Evolutionary conservation across 495 filamentous ascomycete species (phyloP).

Genomic region (Penicillium alfredii): DNA sequence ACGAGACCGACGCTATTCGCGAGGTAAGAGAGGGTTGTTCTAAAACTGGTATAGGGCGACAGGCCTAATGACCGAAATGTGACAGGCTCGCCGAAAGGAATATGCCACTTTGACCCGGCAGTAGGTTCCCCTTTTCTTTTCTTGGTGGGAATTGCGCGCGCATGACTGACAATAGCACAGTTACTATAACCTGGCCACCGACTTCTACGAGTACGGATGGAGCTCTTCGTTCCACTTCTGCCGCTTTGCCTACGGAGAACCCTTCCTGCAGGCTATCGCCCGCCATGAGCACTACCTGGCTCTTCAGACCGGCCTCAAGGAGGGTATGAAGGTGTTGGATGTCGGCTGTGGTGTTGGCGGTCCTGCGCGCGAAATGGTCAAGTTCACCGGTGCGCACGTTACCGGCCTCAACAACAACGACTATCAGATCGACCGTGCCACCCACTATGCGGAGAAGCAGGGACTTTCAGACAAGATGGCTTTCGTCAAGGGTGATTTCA

Average conservation of each 20-base stretch:
- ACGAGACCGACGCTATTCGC: conserved; percentile 76
- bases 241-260: conserved; percentile 83
- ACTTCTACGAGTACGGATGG: conserved; percentile 98
- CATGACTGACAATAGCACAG: conserved; percentile 35
- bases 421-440: conserved; percentile 96
- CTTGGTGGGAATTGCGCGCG: neutral
- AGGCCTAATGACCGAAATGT: conserved; percentile 4
- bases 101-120: conserved; percentile 95
- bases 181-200: conserved; percentile 98
- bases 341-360: conserved; percentile 98
- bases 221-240: conserved; percentile 96
- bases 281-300: conserved; percentile 98
- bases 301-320: conserved; percentile 76
- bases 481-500: conserved; percentile 96
- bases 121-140: conserved; percentile 44
- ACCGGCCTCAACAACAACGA: conserved; percentile 98
- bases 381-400: conserved; percentile 86
- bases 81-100: conserved; percentile 72
- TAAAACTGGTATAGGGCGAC: neutral
- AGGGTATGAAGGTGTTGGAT: conserved; percentile 86
- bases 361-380: conserved; percentile 93
- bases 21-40: conserved; percentile 47
- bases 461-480: conserved; percentile 74
- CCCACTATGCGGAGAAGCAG: conserved; percentile 74
- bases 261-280: conserved; percentile 88